Percentiles rank a stretch among this genome's conserved stretches.
Evolutionary conservation across 2,329 filamentous ascomycete genomes (phyloP).

Genomic region (Fusarium sp.): DNA sequence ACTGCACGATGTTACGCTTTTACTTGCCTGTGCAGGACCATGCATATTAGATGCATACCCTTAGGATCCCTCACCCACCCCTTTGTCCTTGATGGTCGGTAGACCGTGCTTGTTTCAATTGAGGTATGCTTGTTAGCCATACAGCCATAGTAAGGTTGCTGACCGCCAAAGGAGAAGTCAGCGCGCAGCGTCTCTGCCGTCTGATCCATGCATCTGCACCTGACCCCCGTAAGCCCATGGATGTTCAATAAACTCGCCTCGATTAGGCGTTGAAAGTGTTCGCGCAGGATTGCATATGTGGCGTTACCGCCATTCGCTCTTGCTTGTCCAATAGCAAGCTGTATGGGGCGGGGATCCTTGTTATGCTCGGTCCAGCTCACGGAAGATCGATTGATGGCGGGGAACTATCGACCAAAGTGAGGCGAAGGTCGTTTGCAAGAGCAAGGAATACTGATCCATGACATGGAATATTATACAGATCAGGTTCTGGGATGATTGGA

Average conservation of each 20-base stretch:
- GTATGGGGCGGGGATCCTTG: neutral
- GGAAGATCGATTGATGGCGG: neutral
- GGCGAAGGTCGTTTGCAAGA: neutral
- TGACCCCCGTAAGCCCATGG: neutral
- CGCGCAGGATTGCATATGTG: neutral
- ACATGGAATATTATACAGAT: neutral
- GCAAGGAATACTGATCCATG: slow-evolving; percentile 6
- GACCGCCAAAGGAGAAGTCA: slow-evolving; percentile 29
- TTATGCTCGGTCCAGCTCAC: neutral
- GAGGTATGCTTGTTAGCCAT: slow-evolving; percentile 31
- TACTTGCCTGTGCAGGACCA: slow-evolving; percentile 29
- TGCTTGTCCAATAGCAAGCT: neutral
- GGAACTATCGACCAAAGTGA: neutral
- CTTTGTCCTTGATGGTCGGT: slow-evolving; percentile 21
- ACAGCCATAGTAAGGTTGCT: slow-evolving; percentile 30
- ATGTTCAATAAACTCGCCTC: neutral
- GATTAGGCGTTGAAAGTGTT: neutral
- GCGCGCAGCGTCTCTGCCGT: slow-evolving; percentile 4
- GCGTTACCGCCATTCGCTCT: neutral
- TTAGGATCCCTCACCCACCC: slow-evolving; percentile 22
- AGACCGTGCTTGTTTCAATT: slow-evolving; percentile 7
- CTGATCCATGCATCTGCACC: slow-evolving; percentile 7
- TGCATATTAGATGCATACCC: slow-evolving; percentile 24
- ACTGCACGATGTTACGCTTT: slow-evolving; percentile 44
- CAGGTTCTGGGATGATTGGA: neutral